phyloP scores from a whole-genome alignment of 805 yeast species.

The Starmerella kuoi region DNA sequence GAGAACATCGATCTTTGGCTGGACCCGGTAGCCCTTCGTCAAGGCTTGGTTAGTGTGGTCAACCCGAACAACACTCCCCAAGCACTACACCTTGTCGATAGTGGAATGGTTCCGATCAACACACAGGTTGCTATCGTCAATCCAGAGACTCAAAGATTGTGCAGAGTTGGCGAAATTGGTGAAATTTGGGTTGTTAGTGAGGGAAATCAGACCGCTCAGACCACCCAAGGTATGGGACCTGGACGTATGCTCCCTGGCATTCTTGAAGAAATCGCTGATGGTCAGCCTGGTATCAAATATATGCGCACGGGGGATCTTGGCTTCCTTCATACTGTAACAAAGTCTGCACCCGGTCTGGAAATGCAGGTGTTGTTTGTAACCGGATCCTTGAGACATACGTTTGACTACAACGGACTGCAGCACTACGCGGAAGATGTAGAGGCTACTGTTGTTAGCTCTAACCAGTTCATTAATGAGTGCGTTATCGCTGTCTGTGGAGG shows the following conservation, averaged over 20 bases:
- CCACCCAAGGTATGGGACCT: conserved; percentile 44
- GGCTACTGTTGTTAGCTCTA: conserved; percentile 45
- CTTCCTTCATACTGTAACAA: conserved; percentile 62
- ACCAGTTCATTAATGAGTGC: conserved; percentile 39
- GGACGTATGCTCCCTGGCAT: conserved; percentile 23
- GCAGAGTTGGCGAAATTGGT: conserved; percentile 85
- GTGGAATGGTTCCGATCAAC: conserved; percentile 92
- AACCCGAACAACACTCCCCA: conserved; percentile 57
- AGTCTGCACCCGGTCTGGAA: conserved; percentile 32
- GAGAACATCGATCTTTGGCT: conserved; percentile 80
- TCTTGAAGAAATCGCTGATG: conserved; percentile 49
- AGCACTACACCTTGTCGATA: conserved; percentile 74
- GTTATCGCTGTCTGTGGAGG: conserved; percentile 68
- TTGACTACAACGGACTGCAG: conserved; percentile 82
- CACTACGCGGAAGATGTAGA: conserved; percentile 85
- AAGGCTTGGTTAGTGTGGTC: conserved; percentile 71
- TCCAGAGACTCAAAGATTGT: conserved; percentile 72
- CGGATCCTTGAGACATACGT: conserved; percentile 74
- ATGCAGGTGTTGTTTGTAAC: conserved; percentile 74
- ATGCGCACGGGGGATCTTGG: conserved; percentile 92
- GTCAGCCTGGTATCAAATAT: conserved; percentile 51
- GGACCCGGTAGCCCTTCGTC: conserved; percentile 80
- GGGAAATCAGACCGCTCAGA: conserved; percentile 56
- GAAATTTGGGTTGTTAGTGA: conserved; percentile 95
- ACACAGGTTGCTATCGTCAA: conserved; percentile 90